Conservation (phyloP, 331 rosid genomes). For the Phaseolus coccineus region DNA sequence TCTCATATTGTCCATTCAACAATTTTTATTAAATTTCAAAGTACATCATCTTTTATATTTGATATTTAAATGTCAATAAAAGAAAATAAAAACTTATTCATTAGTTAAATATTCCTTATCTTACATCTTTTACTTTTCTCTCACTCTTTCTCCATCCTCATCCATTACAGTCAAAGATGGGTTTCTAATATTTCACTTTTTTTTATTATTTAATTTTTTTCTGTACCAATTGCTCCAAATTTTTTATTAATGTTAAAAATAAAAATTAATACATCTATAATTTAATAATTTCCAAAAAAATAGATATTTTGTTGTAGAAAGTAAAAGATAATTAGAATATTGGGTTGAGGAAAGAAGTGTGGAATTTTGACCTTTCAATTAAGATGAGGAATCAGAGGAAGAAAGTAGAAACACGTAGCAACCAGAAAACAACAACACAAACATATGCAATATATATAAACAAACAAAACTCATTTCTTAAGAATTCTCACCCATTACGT, state of each 20-base stretch:
- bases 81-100: too few relatives aligned
- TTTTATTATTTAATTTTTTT: too few relatives aligned
- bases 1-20: too few relatives aligned
- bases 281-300: neutral
- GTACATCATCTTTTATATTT: too few relatives aligned
- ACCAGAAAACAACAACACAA: neutral
- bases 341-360: neutral
- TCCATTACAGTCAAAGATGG: too few relatives aligned
- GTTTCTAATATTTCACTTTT: too few relatives aligned
- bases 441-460: neutral
- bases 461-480: conserved; percentile 30
- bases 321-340: conserved; percentile 12
- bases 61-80: too few relatives aligned
- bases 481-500: conserved; percentile 33
- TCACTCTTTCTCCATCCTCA: too few relatives aligned
- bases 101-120: too few relatives aligned
- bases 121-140: too few relatives aligned
- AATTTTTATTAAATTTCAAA: too few relatives aligned
- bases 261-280: neutral
- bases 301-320: neutral
- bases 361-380: conserved; percentile 47
- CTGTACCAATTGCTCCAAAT: neutral
- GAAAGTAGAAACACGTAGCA: conserved; percentile 46
- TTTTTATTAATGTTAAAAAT: neutral
- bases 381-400: conserved; percentile 60